A percentile compares a stretch with the other conserved stretches of the same genome.
phyloP scores from a whole-genome alignment of 2,329 filamentous ascomycete species.

The Botrytis fabae region DNA sequence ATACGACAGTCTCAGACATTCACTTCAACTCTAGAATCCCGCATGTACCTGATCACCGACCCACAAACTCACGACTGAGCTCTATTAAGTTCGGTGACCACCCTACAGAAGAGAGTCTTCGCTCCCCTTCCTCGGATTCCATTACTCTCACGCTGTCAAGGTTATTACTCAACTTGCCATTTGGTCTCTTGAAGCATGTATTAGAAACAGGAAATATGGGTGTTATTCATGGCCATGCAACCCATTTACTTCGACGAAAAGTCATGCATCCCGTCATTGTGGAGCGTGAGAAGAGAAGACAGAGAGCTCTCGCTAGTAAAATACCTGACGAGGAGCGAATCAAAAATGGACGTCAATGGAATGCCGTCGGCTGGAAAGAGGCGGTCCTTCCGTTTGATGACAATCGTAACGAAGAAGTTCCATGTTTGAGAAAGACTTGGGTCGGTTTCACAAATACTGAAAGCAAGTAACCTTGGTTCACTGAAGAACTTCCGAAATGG shows the following conservation, averaged over 20 bases:
- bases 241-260: slow-evolving; percentile 48
- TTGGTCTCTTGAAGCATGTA: slow-evolving; percentile 63
- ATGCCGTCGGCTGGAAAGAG: slow-evolving; percentile 42
- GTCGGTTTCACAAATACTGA: slow-evolving; percentile 29
- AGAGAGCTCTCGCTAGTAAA: slow-evolving; percentile 32
- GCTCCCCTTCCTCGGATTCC: slow-evolving; percentile 36
- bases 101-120: slow-evolving; percentile 44
- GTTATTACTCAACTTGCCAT: slow-evolving; percentile 69
- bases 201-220: slow-evolving; percentile 62
- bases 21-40: slow-evolving; percentile 51
- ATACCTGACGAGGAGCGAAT: slow-evolving; percentile 37
- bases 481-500: slow-evolving; percentile 1
- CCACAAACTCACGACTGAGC: slow-evolving; percentile 55
- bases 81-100: slow-evolving; percentile 71
- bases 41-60: slow-evolving; percentile 32
- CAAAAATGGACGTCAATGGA: slow-evolving; percentile 37
- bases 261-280: slow-evolving; percentile 53
- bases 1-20: slow-evolving; percentile 50
- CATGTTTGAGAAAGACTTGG: slow-evolving; percentile 34
- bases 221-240: slow-evolving; percentile 52
- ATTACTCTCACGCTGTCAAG: slow-evolving; percentile 57
- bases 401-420: slow-evolving; percentile 31
- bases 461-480: slow-evolving; percentile 18
- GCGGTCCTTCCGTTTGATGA: slow-evolving; percentile 30
- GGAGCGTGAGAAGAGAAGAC: slow-evolving; percentile 59